Percentiles rank a stretch among this genome's conserved stretches.
phyloP scores from a whole-genome alignment of 495 filamentous ascomycete genomes.

The Lophiotrema nucula region DNA sequence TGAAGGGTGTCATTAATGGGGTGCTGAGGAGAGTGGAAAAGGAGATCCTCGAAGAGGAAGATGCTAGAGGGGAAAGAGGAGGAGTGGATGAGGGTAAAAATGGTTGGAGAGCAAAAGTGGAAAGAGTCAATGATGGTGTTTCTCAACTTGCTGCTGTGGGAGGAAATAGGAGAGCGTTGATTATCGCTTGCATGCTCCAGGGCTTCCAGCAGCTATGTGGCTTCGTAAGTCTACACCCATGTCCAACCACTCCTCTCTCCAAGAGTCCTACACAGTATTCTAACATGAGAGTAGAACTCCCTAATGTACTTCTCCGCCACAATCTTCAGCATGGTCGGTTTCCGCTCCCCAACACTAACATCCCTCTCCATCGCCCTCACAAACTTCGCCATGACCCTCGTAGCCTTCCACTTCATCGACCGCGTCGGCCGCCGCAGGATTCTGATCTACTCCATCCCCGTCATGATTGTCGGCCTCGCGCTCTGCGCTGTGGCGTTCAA shows the following conservation, averaged over 20 bases:
- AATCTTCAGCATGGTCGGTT: slow-evolving; percentile 78
- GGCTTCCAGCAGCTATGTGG: slow-evolving; percentile 87
- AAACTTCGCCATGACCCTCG: slow-evolving; percentile 77
- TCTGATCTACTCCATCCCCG: slow-evolving; percentile 77
- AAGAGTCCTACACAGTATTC: background rate
- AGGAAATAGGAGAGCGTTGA: slow-evolving; percentile 69
- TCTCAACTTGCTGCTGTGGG: slow-evolving; percentile 44
- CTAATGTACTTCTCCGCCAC: slow-evolving; percentile 96
- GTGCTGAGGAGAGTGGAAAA: slow-evolving; percentile 65
- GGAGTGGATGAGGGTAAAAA: slow-evolving; percentile 30
- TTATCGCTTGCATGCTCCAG: slow-evolving; percentile 82
- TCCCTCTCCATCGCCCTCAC: slow-evolving; percentile 78
- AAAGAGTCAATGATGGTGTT: slow-evolving; percentile 22
- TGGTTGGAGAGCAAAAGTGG: slow-evolving; percentile 13
- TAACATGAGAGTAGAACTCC: slow-evolving; percentile 58
- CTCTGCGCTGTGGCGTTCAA: slow-evolving; percentile 66
- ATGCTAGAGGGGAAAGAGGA: slow-evolving; percentile 44
- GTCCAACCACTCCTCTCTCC: background rate
- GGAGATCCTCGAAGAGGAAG: slow-evolving; percentile 67
- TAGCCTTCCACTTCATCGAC: slow-evolving; percentile 78
- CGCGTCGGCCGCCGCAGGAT: slow-evolving; percentile 76
- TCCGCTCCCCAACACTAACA: slow-evolving; percentile 75
- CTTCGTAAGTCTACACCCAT: slow-evolving; percentile 57
- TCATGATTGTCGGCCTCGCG: slow-evolving; percentile 73
- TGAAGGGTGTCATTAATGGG: slow-evolving; percentile 45